Evolutionary conservation across 2,329 filamentous ascomycete species (phyloP), one percentile per base, ranked within the genome.

Genomic region (Xylaria hypoxylon): DNA sequence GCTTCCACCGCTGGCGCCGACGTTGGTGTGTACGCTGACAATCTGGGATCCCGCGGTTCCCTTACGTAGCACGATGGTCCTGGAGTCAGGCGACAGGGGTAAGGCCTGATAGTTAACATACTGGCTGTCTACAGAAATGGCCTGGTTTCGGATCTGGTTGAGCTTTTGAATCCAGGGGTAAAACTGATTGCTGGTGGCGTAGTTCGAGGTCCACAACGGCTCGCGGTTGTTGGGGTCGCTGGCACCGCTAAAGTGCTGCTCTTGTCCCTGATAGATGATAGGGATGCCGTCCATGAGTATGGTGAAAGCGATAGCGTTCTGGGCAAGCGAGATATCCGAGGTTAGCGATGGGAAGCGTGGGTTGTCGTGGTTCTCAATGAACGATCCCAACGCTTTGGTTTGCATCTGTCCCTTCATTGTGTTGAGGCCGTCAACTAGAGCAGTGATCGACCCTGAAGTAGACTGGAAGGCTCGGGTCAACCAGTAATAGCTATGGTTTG

Each of bases 251-350:
- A 82, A 85, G 70, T 84, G 82, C 65, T 88, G 86, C 73, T 88
- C 86, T 72, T 88, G 85, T 10, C 86, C 86, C 65, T 87, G 80
- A 73, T 88, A 89, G 45, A 87, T 78, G 74, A 88, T 85, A 0
- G 86, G 86, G 47, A 88, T 85, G 24, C 86, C 86, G 69, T 88
- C 83, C 40, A 78, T 79, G 45, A 88, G 80, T 63, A 89, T 81
- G 2, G 80, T 86, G 73, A 84, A 87, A 1, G 84, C 81, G 62
- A 87, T 80, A 19, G 84, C 79, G 67, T 87, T 88, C 74, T 84
- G 83, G 53, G 81, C 83, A 15, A 85, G 79, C 31, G 82, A 77
- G 42, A 82, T 76, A 72, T 87, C 85, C 7, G 73, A 66, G 0
- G 80, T 85, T 45, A 82, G 74, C 3, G 80, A 82, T 11, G 80